phyloP scores from a whole-genome alignment of 2,329 filamentous ascomycete genomes.

The Phialophora tarda region DNA sequence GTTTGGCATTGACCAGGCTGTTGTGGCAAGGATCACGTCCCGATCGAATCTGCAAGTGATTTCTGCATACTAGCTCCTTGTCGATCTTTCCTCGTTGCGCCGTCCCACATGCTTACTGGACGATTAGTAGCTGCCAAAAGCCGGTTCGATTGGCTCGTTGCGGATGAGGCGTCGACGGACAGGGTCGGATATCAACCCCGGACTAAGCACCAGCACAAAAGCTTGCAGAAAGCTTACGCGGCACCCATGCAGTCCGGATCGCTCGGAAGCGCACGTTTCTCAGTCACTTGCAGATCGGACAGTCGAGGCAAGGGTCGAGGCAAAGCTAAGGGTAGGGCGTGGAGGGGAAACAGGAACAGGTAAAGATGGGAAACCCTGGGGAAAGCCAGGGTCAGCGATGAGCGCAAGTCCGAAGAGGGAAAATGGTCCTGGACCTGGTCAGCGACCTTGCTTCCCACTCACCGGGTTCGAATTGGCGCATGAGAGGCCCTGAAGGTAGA shows the following conservation, averaged over 20 bases:
- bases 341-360: not conserved
- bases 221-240: slow-evolving; percentile 20
- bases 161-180: not conserved
- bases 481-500: not conserved
- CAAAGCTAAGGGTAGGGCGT: not conserved
- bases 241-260: not conserved
- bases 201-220: not conserved
- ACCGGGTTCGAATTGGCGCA: not conserved
- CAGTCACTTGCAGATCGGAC: not conserved
- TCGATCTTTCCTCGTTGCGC: not conserved
- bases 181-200: slow-evolving; percentile 15
- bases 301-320: not conserved
- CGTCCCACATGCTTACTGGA: slow-evolving; percentile 6
- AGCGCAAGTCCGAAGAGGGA: not conserved
- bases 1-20: not conserved
- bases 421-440: not conserved
- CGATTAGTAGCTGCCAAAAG: slow-evolving; percentile 3
- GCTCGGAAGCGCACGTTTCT: not conserved
- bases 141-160: not conserved
- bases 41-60: not conserved
- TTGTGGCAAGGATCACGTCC: not conserved
- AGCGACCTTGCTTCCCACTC: not conserved
- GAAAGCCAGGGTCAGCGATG: not conserved
- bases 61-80: not conserved
- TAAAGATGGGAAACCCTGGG: not conserved